Evolutionary conservation across 2,329 filamentous ascomycete genomes (phyloP), one percentile per base, ranked within the genome.

Genomic region (Pseudofabraea citricarpa): DNA sequence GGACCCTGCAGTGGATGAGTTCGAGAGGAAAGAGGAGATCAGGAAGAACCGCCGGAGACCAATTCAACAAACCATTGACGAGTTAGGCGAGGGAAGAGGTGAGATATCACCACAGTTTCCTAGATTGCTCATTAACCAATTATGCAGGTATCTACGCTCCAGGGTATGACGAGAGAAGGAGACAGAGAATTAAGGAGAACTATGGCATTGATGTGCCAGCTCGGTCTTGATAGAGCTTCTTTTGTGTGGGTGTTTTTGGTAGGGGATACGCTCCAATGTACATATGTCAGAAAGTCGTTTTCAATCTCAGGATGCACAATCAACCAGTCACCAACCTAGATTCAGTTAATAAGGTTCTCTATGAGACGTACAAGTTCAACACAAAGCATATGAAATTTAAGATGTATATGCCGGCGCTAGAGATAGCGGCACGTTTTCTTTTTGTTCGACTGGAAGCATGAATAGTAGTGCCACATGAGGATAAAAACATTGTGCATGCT

Each of bases 41-140:
- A 72, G 81, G 61, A 81, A 75, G 67, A 73, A 78, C 54, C 75
- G 76, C 62, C 69, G 81, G 63, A 70, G 74, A 55, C 77, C 81
- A 35, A 70, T 81, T 40, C 77, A 84, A 56, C 72, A 87, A 64
- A 86, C 80, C 2, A 67, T 87, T 46, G 71, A 74, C 33, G 74
- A 85, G 57, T 54, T 87, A 46, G 84, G 83, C 36, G 84, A 88
- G 66, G 81, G 83, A 56, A 73, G 83, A 75, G 83, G 83, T 86
- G 73, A n/a, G 52, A 64, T 67, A 42, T 7, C 27, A 15, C 24
- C 16, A 33, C 13, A 36, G 21, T 33, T 23, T 35, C 23, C 21
- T 8, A 10, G 40, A 18, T 19, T 39, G 16, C 8, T 43, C 22
- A 20, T 47, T 48, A 50, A 49, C 36, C n/a, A 36, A 32, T 21